phyloP scores from a whole-genome alignment of 73 alveolate genomes.

The Paramecium tetraurelia region DNA sequence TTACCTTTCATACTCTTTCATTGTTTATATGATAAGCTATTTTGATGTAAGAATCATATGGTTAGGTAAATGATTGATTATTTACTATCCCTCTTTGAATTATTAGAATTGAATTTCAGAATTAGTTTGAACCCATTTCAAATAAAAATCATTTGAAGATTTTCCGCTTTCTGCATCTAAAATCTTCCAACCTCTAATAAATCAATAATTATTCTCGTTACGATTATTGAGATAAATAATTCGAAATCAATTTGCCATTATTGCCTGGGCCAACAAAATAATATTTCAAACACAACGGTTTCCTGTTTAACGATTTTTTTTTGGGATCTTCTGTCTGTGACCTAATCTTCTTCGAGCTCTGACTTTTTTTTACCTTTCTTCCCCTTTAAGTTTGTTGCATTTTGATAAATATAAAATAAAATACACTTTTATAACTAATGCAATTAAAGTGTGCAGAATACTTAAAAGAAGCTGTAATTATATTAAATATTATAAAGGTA shows the following conservation, averaged over 20 bases:
- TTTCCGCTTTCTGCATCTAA: conserved; percentile 53
- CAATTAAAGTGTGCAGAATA: neutral
- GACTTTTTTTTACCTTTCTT: neutral
- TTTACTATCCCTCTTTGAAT: conserved; percentile 55
- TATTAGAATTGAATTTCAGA: conserved; percentile 50
- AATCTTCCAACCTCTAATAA: conserved; percentile 60
- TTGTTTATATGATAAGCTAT: conserved; percentile 40
- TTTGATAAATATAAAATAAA: neutral
- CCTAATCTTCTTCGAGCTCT: conserved; percentile 17
- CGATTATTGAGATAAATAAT: conserved; percentile 25
- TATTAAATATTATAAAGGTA: neutral
- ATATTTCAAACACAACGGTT: neutral
- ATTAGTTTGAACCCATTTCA: conserved; percentile 63
- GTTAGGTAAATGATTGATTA: conserved; percentile 54
- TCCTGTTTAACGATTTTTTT: conserved; percentile 11
- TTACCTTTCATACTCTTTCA: conserved; percentile 56
- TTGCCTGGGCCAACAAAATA: conserved; percentile 26
- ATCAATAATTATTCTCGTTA: neutral
- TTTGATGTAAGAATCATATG: conserved; percentile 51
- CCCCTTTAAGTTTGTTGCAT: conserved; percentile 15
- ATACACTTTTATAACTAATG: neutral
- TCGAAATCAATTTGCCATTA: conserved; percentile 30
- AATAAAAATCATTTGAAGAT: conserved; percentile 50
- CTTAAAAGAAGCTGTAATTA: neutral
- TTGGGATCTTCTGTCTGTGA: conserved; percentile 20